Evolutionary conservation across 805 yeast genomes (phyloP).

Genomic region (Candida nanaspora): DNA sequence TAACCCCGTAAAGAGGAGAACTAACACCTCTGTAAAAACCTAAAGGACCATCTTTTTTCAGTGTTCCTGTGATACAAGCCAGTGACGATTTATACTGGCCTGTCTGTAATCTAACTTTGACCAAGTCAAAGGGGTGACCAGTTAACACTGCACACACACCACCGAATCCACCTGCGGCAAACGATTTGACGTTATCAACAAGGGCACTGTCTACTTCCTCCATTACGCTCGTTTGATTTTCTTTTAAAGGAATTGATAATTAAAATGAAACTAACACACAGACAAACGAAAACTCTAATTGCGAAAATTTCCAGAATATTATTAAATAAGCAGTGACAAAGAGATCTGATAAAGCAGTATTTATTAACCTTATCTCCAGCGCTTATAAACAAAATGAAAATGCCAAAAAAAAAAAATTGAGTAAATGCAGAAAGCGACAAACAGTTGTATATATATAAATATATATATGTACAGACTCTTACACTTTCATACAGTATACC

Average conservation of each 20-base stretch:
- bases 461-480: too few relatives aligned
- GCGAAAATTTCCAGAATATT: too few relatives aligned
- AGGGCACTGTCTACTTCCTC: constrained; percentile 28
- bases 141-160: constrained; percentile 93
- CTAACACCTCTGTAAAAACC: constrained; percentile 92
- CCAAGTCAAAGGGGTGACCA: constrained; percentile 94
- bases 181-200: constrained; percentile 77
- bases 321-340: too few relatives aligned
- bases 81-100: constrained; percentile 56
- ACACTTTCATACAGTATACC: too few relatives aligned
- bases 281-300: too few relatives aligned
- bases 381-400: too few relatives aligned
- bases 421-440: too few relatives aligned
- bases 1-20: constrained; percentile 93
- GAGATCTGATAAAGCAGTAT: too few relatives aligned
- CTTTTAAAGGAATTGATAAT: neutral
- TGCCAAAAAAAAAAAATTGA: too few relatives aligned
- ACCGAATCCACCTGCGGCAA: constrained; percentile 92
- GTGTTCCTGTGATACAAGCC: constrained; percentile 62
- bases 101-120: constrained; percentile 88
- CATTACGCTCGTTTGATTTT: constrained; percentile 5
- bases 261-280: too few relatives aligned
- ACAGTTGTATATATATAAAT: too few relatives aligned
- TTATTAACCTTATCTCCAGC: too few relatives aligned
- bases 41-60: constrained; percentile 63